phyloP scores from a whole-genome alignment of 108 stramenopile genomes.

The Fragilaria crotonensis region DNA sequence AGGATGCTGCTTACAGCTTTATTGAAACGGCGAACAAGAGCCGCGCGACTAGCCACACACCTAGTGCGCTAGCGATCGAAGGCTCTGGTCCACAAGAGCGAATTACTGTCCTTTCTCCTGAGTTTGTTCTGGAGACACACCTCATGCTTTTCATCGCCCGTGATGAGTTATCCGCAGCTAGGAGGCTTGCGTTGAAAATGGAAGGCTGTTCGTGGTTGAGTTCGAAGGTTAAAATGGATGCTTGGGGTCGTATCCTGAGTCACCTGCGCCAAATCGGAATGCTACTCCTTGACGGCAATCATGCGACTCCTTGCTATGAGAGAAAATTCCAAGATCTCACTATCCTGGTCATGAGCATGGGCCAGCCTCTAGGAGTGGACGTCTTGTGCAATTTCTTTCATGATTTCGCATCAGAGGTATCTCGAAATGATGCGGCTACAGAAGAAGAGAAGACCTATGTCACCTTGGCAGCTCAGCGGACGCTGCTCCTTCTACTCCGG shows the following conservation, averaged over 20 bases:
- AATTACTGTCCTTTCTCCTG: neutral
- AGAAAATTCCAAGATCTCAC: neutral
- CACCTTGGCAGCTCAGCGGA: neutral
- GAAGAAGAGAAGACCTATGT: neutral
- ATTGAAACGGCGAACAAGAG: no score
- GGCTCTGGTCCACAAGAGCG: no score
- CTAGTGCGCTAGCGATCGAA: no score
- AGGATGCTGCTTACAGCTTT: neutral
- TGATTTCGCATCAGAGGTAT: neutral
- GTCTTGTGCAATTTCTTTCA: neutral
- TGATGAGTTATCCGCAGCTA: neutral
- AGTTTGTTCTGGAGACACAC: neutral
- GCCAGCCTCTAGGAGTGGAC: neutral
- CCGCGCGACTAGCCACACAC: no score
- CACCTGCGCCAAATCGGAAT: neutral
- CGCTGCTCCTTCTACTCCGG: neutral
- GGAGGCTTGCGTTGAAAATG: neutral
- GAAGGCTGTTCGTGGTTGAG: neutral
- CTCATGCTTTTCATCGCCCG: neutral
- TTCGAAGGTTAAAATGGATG: neutral
- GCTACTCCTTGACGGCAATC: neutral
- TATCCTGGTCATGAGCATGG: neutral
- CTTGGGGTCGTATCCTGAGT: neutral
- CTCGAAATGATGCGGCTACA: neutral
- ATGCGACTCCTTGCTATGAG: neutral